Evolutionary conservation across 805 yeast species (phyloP).

Genomic region (Candida andamanensis): DNA sequence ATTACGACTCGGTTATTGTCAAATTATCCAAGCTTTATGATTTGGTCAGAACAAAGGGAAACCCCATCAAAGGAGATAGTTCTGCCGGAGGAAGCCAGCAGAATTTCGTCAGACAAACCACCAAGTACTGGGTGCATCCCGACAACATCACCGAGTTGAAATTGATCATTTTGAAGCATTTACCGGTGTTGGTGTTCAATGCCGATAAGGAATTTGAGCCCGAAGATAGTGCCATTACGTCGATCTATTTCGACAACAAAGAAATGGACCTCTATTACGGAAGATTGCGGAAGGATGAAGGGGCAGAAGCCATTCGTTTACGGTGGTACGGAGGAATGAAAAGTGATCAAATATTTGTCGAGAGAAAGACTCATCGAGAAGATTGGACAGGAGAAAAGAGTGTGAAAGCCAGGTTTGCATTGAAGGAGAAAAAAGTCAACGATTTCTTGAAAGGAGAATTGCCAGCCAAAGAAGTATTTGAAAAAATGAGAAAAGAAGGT

Average conservation of each 20-base stretch:
- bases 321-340: slow-evolving; percentile 99
- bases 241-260: slow-evolving; percentile 90
- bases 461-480: slow-evolving; percentile 86
- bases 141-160: slow-evolving; percentile 96
- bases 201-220: slow-evolving; percentile 92
- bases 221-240: slow-evolving; percentile 94
- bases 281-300: slow-evolving; percentile 91
- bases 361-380: slow-evolving; percentile 96
- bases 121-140: slow-evolving; percentile 99
- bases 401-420: slow-evolving; percentile 93
- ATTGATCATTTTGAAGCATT: slow-evolving; percentile 84
- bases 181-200: slow-evolving; percentile 95
- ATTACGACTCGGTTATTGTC: slow-evolving; percentile 84
- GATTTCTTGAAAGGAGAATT: slow-evolving; percentile 76
- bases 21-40: slow-evolving; percentile 86
- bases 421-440: slow-evolving; percentile 88
- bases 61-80: slow-evolving; percentile 91
- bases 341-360: slow-evolving; percentile 87
- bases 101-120: slow-evolving; percentile 96
- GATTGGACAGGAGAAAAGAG: slow-evolving; percentile 99
- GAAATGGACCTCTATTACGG: slow-evolving; percentile 91
- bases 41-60: slow-evolving; percentile 91
- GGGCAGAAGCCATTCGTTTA: slow-evolving; percentile 96
- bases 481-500: slow-evolving; percentile 88
- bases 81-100: slow-evolving; percentile 98